Evolutionary conservation across 257 asterid genomes (phyloP), one percentile per base, ranked within the genome.

Genomic region (Solanum bulbocastanum): DNA sequence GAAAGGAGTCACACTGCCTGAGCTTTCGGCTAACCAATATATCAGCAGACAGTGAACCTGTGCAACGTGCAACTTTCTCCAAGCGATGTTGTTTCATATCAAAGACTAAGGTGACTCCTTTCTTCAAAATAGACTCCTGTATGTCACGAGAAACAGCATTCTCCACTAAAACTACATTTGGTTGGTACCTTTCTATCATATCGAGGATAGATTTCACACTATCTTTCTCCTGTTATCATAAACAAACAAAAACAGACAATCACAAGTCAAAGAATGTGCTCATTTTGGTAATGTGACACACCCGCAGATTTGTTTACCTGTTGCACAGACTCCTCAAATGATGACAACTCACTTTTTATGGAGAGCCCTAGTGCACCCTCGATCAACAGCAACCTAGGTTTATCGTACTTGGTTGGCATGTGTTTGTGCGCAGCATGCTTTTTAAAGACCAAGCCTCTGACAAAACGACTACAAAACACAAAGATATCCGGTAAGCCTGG

Each of bases 31-130:
- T 96, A 49, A 79, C 86, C 78, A 93, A 87, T 81, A 75, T 88
- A 88, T 95, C 98, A n/a, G 94, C 84, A 82, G 94, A 90, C 49
- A 95, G 91, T 33, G 98, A 91, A 85, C 98, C 96, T 81, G 95
- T 93, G 91, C 98, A 96, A 33, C 96, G 96, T 60, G 98, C 94
- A 89, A 97, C 94, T 89, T 98, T 96, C 91, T 97, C 98, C 87
- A 96, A 88, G 32, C 99, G 98, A 90, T 96, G 98, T 65, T 92
- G 96, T 93, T 96, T 96, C 99, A 96, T 96, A 88, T 96, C 99
- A 89, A 93, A 93, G 89, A 96, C 98, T 87, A 95, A 89, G 9
- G 98, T 94, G 76, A 96, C 94, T 85, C 98, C 98, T 92, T 95
- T 95, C 25, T 91, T 93, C 83, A 94, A 93, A 88, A 96, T 94